These are phyloP conservation scores for Alternaria metachromatica DNA, from an alignment of 2,329 filamentous ascomycete species.

Conservation along the genomic window DNA sequence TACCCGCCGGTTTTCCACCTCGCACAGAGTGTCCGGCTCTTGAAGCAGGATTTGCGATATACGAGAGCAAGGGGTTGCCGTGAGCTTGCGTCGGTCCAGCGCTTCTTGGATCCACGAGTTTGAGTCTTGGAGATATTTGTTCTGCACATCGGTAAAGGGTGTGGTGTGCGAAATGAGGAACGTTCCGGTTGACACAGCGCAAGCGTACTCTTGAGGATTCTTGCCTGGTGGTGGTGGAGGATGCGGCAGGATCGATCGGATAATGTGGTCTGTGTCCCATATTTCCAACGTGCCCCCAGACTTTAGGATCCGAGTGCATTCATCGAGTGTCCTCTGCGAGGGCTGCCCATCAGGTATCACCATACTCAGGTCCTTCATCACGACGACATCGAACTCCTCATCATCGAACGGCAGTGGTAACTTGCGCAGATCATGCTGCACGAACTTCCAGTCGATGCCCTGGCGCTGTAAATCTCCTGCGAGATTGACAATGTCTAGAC, in stretches of 20 bases:
- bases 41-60: conserved; percentile 80
- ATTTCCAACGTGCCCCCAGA: conserved; percentile 83
- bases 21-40: conserved; percentile 74
- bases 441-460: conserved; percentile 86
- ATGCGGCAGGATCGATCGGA: conserved; percentile 83
- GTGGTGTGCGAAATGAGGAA: conserved; percentile 85
- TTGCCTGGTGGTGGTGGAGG: conserved; percentile 65
- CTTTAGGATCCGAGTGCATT: conserved; percentile 77
- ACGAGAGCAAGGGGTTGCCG: conserved; percentile 77
- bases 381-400: conserved; percentile 84
- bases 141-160: conserved; percentile 79
- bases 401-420: conserved; percentile 78
- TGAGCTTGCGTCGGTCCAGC: conserved; percentile 73
- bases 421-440: conserved; percentile 83
- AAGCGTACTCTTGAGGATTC: conserved; percentile 67
- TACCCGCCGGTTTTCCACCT: conserved; percentile 75
- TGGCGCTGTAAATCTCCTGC: conserved; percentile 69
- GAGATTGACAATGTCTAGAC: conserved; percentile 79
- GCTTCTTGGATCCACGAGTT: conserved; percentile 82
- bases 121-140: conserved; percentile 81
- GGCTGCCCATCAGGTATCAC: conserved; percentile 64
- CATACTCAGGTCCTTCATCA: conserved; percentile 83
- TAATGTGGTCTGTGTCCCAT: conserved; percentile 86
- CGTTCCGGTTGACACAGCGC: conserved; percentile 74
- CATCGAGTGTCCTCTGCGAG: conserved; percentile 67